Evolutionary conservation across 164 flowering plant species (phyloP).

Genomic region (Vitis rupestris): DNA sequence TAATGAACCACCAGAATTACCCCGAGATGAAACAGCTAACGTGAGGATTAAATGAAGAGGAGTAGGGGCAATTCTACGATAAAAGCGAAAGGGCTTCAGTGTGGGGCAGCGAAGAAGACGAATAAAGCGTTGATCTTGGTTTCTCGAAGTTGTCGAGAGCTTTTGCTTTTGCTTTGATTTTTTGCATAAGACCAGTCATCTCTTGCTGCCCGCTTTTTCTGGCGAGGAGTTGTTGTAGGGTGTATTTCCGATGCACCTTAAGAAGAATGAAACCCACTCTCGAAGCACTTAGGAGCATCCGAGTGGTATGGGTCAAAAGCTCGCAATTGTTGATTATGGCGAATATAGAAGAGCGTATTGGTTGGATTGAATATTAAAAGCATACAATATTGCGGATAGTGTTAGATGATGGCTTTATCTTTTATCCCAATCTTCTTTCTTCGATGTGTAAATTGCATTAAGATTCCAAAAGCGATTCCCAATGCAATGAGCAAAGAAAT

Average conservation of each 20-base stretch:
- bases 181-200: neutral
- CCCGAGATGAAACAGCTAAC: neutral
- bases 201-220: neutral
- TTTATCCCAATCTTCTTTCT: neutral
- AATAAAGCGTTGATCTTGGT: constrained; percentile 1
- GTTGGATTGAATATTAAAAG: neutral
- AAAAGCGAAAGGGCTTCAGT: too few species aligned
- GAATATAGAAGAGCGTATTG: neutral
- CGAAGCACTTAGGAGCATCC: too few species aligned
- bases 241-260: too few species aligned
- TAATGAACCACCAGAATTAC: too few species aligned
- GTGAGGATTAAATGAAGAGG: neutral
- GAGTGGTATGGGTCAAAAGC: too few species aligned
- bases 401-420: constrained; percentile 5
- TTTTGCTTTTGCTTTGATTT: neutral
- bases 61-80: neutral
- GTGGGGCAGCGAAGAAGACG: neutral
- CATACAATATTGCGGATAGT: neutral
- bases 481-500: neutral
- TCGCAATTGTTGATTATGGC: too few species aligned
- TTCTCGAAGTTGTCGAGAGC: constrained; percentile 1
- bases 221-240: too few species aligned
- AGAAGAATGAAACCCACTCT: too few species aligned
- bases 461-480: neutral
- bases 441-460: neutral